These are phyloP conservation scores for Hyphopichia khmerensis DNA, from an alignment of 1,139 yeast species.

Conservation along the genomic window DNA sequence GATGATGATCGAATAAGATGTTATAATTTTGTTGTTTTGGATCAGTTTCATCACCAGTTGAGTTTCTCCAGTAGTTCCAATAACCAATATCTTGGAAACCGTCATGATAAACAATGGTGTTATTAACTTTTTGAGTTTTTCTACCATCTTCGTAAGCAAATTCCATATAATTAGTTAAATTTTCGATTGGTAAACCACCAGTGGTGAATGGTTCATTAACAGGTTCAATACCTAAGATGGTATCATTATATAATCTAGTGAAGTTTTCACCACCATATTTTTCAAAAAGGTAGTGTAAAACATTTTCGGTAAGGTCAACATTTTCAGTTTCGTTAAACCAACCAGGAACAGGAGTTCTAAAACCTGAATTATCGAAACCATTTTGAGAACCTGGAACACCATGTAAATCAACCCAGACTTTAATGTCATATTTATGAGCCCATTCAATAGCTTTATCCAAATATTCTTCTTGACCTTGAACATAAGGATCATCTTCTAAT, in stretches of 20 bases:
- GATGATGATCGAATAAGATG: constrained; percentile 24
- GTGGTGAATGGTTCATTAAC: constrained; percentile 25
- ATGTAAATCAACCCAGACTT: constrained; percentile 23
- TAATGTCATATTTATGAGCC: constrained; percentile 17
- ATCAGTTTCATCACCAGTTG: constrained; percentile 10
- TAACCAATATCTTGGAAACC: constrained; percentile 20
- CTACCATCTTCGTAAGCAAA: constrained; percentile 12
- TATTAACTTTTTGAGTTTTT: constrained; percentile 8
- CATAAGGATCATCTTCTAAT: constrained; percentile 20
- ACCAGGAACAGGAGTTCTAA: constrained; percentile 10
- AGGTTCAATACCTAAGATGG: constrained; percentile 18
- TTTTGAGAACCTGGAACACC: constrained; percentile 31
- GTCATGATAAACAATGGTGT: constrained; percentile 21
- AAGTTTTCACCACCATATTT: constrained; percentile 41
- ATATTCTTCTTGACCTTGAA: constrained; percentile 23
- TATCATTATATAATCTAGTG: constrained; percentile 36
- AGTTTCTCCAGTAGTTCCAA: constrained; percentile 14
- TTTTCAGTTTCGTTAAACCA: constrained; percentile 10
- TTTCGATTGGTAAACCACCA: constrained; percentile 12
- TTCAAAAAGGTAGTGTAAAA: constrained; percentile 41
- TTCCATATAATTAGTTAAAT: constrained; percentile 14
- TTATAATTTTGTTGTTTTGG: constrained; percentile 5
- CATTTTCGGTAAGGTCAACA: constrained; percentile 17
- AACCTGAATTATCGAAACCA: constrained; percentile 29
- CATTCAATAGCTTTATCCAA: constrained; percentile 23